These are phyloP conservation scores for Aquanectria penicillioides DNA, from an alignment of 2,329 filamentous ascomycete species.

Conservation along the genomic window DNA sequence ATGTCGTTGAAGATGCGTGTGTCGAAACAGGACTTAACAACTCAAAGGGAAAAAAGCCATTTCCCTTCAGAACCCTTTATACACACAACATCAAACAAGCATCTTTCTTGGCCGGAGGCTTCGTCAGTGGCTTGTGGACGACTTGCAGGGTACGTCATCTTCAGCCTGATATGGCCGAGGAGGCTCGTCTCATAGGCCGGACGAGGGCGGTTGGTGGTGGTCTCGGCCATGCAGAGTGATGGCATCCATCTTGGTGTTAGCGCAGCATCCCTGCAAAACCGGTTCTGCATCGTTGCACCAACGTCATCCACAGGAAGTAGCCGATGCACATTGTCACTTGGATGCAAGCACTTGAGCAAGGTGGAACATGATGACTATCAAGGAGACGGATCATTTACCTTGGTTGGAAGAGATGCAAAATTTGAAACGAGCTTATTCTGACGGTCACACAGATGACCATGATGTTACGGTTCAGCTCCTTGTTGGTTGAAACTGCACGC, in stretches of 20 bases:
- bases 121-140: not conserved
- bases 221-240: slow-evolving; percentile 33
- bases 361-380: too few species aligned
- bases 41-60: not conserved
- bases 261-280: slow-evolving; percentile 33
- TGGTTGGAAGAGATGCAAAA: too few species aligned
- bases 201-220: slow-evolving; percentile 26
- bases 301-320: slow-evolving; percentile 34
- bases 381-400: too few species aligned
- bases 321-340: not conserved
- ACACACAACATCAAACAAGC: not conserved
- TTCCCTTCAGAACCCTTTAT: not conserved
- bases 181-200: slow-evolving; percentile 29
- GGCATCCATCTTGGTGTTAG: slow-evolving; percentile 24
- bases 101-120: not conserved
- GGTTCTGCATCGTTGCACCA: slow-evolving; percentile 33
- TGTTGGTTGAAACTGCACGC: too few species aligned
- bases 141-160: slow-evolving; percentile 37
- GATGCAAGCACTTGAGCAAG: too few species aligned
- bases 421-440: too few species aligned
- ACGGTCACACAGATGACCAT: too few species aligned
- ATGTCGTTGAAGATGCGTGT: not conserved
- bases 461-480: too few species aligned
- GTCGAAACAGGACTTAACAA: not conserved
- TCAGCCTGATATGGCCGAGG: slow-evolving; percentile 28